Evolutionary conservation across 768 basidiomycete genomes (phyloP), one percentile per base, ranked within the genome.

Genomic region (Calocybe gangraenosa): DNA sequence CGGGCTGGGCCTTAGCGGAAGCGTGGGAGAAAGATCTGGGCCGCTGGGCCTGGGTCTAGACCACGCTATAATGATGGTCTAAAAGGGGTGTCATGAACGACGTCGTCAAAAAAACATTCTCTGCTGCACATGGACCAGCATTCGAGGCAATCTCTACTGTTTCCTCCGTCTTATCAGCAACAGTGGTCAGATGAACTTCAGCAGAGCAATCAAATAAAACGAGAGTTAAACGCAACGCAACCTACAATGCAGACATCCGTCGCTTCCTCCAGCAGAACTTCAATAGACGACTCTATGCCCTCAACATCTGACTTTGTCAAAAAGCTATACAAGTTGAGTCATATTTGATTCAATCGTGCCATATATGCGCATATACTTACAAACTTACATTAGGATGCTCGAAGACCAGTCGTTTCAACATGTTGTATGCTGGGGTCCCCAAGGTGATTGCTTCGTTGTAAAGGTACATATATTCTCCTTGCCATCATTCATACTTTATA

Each of bases 251-350:
- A 5, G 5, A 6, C 25, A 28, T 6, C 5, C 25, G 25, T 11
- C 11, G 6, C 25, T 28, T 28, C 25, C 11, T 28, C 25, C 5
- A 28, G 25, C 11, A 28, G 25, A 28, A 28, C 53, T 0, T 47
- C 58, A 10, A 51, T 60, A 19, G 88, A 90, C 47, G 88, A 90
- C 58, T 71, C 74, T 46, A 85, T 90, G 87, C 84, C 89, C 1
- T 79, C 85, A n/a, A 87, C 92, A 23, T 84, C 82, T 56, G 92
- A 94, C 66, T 95, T 95, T 61, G 92, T 94, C 53, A 93, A 93
- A 71, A 94, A 93, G 62, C 68, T 95, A 7, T 93, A 87, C 85
- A 89, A 87, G 92, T 92, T 35, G 49, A 77, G 63, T 22, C 28
- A 20, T 8, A 37, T n/a, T 30, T 31, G 37, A 20, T 38, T 34